These are phyloP conservation scores for Hymenoscyphus salicellus DNA, from an alignment of 2,329 filamentous ascomycete genomes.

Conservation along the genomic window DNA sequence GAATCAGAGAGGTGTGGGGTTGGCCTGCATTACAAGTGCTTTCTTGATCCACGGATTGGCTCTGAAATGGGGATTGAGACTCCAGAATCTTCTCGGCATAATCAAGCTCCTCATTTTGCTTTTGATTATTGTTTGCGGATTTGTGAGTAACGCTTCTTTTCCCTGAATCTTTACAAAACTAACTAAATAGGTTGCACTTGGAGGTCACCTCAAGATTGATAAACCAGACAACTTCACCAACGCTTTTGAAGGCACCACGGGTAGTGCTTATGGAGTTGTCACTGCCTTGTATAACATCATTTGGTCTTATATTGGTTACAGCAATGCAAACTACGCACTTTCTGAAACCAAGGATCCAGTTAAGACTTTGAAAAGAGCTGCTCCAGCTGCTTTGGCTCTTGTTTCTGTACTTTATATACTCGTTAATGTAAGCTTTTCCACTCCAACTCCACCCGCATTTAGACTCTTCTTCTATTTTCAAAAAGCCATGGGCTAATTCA, in stretches of 20 bases:
- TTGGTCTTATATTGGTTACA: slow-evolving; percentile 67
- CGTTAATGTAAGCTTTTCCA: slow-evolving; percentile 45
- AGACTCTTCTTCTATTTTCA: slow-evolving; percentile 59
- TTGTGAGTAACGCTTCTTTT: slow-evolving; percentile 36
- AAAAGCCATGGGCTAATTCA: slow-evolving; percentile 44
- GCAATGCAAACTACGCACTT: slow-evolving; percentile 65
- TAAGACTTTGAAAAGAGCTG: slow-evolving; percentile 63
- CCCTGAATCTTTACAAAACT: not conserved
- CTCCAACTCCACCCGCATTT: slow-evolving; percentile 36
- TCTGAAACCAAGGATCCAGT: slow-evolving; percentile 65
- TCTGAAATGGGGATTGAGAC: slow-evolving; percentile 63
- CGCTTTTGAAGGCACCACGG: slow-evolving; percentile 64
- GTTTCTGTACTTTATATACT: slow-evolving; percentile 64
- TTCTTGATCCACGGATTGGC: slow-evolving; percentile 64
- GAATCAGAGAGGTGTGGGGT: slow-evolving; percentile 64
- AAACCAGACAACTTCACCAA: slow-evolving; percentile 62
- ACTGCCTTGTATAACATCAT: slow-evolving; percentile 70
- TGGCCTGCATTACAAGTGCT: slow-evolving; percentile 63
- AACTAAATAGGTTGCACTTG: slow-evolving; percentile 45
- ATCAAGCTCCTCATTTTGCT: slow-evolving; percentile 66
- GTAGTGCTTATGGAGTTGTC: slow-evolving; percentile 64
- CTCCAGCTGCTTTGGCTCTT: slow-evolving; percentile 55
- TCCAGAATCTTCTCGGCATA: slow-evolving; percentile 63
- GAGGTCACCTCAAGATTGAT: slow-evolving; percentile 57
- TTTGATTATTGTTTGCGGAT: slow-evolving; percentile 62